Percentiles rank a stretch among this genome's conserved stretches.
These are phyloP conservation scores for Plantago elongata DNA, from an alignment of 257 asterid species.

Conservation along the genomic window DNA sequence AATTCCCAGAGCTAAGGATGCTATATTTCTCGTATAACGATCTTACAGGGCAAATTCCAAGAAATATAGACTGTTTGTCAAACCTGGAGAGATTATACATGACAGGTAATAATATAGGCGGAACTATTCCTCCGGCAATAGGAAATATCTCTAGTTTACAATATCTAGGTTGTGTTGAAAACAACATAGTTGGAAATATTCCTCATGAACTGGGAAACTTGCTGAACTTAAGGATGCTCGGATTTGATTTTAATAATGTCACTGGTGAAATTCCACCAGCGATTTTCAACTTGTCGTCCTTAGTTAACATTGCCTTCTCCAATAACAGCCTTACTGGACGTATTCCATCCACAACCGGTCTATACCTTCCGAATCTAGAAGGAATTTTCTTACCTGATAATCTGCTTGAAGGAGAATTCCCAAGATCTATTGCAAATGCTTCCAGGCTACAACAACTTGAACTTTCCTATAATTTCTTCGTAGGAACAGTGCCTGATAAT, in stretches of 20 bases:
- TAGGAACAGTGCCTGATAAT: conserved; percentile 28
- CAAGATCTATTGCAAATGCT: conserved; percentile 26
- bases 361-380: conserved; percentile 32
- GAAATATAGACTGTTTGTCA: conserved; percentile 26
- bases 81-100: conserved; percentile 46
- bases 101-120: conserved; percentile 42
- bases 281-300: conserved; percentile 34
- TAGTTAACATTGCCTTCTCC: conserved; percentile 23
- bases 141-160: conserved; percentile 42
- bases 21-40: conserved; percentile 34
- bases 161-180: conserved; percentile 35
- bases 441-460: conserved; percentile 26
- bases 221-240: conserved; percentile 38
- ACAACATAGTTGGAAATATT: conserved; percentile 39
- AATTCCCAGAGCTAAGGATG: conserved; percentile 20
- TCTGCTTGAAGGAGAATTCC: conserved; percentile 27
- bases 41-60: conserved; percentile 34
- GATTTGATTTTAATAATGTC: conserved; percentile 44
- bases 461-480: conserved; percentile 26
- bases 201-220: conserved; percentile 67
- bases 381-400: conserved; percentile 30
- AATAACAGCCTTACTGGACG: conserved; percentile 26
- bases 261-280: conserved; percentile 32
- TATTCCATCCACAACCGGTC: conserved; percentile 23
- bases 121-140: conserved; percentile 43